phyloP scores from a whole-genome alignment of 139 green algal genomes.

The Auxenochlorella pyrenoidosa region DNA sequence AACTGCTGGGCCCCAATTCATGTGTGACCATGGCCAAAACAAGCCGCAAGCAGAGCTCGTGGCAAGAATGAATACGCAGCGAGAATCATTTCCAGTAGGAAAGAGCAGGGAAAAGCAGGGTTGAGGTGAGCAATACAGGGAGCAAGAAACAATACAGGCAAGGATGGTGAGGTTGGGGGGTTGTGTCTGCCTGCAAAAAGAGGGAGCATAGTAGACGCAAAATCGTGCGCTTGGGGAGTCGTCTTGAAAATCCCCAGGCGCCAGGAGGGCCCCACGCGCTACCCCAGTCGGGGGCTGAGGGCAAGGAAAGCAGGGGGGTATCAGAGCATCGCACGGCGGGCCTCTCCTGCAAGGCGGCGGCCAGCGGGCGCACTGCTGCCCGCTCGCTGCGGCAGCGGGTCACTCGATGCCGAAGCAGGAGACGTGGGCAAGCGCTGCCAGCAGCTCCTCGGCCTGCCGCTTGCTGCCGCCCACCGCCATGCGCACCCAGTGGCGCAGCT shows the following conservation, averaged over 20 bases:
- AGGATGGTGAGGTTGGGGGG: too few relatives aligned
- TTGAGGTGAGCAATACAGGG: too few relatives aligned
- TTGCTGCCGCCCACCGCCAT: slow-evolving; percentile 16
- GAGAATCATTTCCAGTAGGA: too few relatives aligned
- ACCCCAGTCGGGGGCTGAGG: too few relatives aligned
- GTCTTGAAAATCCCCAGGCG: not conserved
- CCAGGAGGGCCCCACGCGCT: too few relatives aligned
- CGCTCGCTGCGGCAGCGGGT: not conserved
- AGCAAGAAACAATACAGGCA: too few relatives aligned
- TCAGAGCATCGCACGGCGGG: not conserved
- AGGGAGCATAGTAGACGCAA: not conserved
- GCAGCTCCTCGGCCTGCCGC: not conserved
- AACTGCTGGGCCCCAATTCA: too few relatives aligned
- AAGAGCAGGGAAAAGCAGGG: too few relatives aligned
- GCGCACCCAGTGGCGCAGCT: slow-evolving; percentile 27
- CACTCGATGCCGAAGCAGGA: slow-evolving; percentile 19
- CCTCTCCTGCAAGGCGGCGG: not conserved
- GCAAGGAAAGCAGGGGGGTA: not conserved
- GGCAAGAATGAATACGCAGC: too few relatives aligned
- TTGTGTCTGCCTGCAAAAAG: too few relatives aligned
- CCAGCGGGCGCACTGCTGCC: not conserved
- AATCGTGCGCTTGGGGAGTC: not conserved
- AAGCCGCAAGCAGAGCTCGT: too few relatives aligned
- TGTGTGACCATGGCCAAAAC: too few relatives aligned
- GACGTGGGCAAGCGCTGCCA: not conserved